Percentiles rank a stretch among this genome's conserved stretches.
Conservation (phyloP, 805 yeast species). For the Saccharomycopsis synnaedendra region DNA sequence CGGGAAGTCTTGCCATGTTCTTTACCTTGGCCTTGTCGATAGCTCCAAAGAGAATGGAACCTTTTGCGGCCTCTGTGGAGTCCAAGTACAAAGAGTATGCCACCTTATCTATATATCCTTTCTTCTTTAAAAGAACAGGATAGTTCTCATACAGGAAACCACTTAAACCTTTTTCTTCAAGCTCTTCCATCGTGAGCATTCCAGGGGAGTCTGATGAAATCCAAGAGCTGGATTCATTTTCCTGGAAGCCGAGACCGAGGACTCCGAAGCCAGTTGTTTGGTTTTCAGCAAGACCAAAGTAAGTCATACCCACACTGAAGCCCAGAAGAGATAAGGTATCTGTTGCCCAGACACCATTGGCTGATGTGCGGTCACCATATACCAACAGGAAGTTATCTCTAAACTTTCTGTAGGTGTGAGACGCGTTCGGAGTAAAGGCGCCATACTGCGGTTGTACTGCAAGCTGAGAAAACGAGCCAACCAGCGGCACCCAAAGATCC, state of each 20-base stretch:
- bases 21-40: conserved; percentile 51
- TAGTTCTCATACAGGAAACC: conserved; percentile 33
- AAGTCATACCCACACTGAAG: conserved; percentile 34
- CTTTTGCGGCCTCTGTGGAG: conserved; percentile 26
- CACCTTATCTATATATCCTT: conserved; percentile 42
- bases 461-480: conserved; percentile 28
- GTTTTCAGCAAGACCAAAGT: conserved; percentile 68
- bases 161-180: conserved; percentile 20
- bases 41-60: conserved; percentile 60
- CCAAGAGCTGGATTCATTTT: conserved; percentile 18
- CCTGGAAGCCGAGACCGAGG: conserved; percentile 59
- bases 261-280: conserved; percentile 50
- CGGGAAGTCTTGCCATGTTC: conserved; percentile 39
- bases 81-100: conserved; percentile 54
- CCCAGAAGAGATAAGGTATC: conserved; percentile 43
- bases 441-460: conserved; percentile 29
- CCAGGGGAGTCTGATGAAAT: neutral
- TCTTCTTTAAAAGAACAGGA: conserved; percentile 46
- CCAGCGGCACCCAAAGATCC: conserved; percentile 84
- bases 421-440: conserved; percentile 24
- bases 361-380: conserved; percentile 38
- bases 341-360: conserved; percentile 47
- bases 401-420: conserved; percentile 24
- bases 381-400: conserved; percentile 25
- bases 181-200: neutral